phyloP scores from a whole-genome alignment of 768 basidiomycete genomes.

The Aureoboletus auriporus region DNA sequence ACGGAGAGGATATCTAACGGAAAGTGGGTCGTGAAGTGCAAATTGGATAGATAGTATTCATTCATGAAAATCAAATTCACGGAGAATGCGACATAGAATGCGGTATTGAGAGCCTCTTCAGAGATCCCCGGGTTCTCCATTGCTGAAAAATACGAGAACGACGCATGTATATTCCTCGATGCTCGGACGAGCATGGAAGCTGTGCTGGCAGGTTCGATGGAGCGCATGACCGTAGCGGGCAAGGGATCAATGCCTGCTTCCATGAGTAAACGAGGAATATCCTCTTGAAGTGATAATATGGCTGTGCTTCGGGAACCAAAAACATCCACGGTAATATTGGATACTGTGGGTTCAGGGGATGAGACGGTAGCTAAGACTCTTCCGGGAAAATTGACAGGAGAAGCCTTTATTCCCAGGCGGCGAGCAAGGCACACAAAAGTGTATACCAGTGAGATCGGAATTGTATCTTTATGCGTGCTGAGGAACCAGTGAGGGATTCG shows the following conservation, averaged over 20 bases:
- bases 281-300: conserved; percentile 33
- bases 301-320: conserved; percentile 36
- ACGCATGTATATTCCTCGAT: conserved; percentile 36
- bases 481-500: conserved; percentile 61
- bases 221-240: conserved; percentile 6
- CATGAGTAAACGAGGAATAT: conserved; percentile 31
- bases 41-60: conserved; percentile 27
- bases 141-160: conserved; percentile 22
- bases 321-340: conserved; percentile 46
- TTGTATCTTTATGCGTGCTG: conserved; percentile 41
- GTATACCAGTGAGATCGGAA: conserved; percentile 60
- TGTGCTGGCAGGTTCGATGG: conserved; percentile 29
- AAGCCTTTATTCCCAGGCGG: conserved; percentile 47
- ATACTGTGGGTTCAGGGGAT: conserved; percentile 30
- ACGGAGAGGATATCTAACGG: conserved; percentile 44
- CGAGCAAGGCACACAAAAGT: conserved; percentile 52
- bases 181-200: conserved; percentile 39
- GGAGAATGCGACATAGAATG: conserved; percentile 34
- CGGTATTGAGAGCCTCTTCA: conserved; percentile 33
- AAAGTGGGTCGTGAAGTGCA: conserved; percentile 31
- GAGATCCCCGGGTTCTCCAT: conserved; percentile 13
- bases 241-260: conserved; percentile 23
- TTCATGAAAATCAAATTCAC: conserved; percentile 36
- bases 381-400: conserved; percentile 53
- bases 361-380: conserved; percentile 52